These are phyloP conservation scores for Suillus discolor DNA, from an alignment of 768 basidiomycete genomes.

Conservation along the genomic window DNA sequence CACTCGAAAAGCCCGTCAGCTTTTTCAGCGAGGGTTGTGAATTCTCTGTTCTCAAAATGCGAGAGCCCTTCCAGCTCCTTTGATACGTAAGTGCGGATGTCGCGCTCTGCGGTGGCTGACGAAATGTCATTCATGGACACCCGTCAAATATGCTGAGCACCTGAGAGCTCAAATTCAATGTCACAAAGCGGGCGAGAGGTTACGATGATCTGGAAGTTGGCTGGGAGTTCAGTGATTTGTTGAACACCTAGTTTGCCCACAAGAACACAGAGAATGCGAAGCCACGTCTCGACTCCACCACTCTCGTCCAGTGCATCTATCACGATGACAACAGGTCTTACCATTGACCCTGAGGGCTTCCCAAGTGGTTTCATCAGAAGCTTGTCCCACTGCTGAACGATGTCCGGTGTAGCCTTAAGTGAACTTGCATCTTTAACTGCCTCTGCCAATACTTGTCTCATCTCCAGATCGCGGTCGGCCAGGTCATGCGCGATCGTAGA, in stretches of 20 bases:
- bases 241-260: neutral
- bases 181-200: neutral
- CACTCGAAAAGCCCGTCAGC: neutral
- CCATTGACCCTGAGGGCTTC: slow-evolving; percentile 1
- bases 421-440: neutral
- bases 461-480: slow-evolving; percentile 4
- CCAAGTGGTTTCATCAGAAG: slow-evolving; percentile 17
- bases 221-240: slow-evolving; percentile 7
- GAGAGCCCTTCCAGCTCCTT: neutral
- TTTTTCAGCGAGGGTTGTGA: neutral
- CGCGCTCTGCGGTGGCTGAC: neutral
- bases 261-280: slow-evolving; percentile 15
- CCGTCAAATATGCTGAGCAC: neutral
- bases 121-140: neutral
- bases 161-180: neutral
- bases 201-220: slow-evolving; percentile 10
- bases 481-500: slow-evolving; percentile 11
- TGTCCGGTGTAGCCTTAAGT: neutral
- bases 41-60: neutral
- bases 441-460: slow-evolving; percentile 4
- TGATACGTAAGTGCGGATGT: neutral
- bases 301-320: slow-evolving; percentile 27
- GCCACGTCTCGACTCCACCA: slow-evolving; percentile 5
- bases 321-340: slow-evolving; percentile 26
- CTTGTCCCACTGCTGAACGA: slow-evolving; percentile 17